Percentiles rank a stretch among this genome's conserved stretches.
Evolutionary conservation across 1,284 basidiomycete genomes (phyloP).

Genomic region (Termitomyces sp.): DNA sequence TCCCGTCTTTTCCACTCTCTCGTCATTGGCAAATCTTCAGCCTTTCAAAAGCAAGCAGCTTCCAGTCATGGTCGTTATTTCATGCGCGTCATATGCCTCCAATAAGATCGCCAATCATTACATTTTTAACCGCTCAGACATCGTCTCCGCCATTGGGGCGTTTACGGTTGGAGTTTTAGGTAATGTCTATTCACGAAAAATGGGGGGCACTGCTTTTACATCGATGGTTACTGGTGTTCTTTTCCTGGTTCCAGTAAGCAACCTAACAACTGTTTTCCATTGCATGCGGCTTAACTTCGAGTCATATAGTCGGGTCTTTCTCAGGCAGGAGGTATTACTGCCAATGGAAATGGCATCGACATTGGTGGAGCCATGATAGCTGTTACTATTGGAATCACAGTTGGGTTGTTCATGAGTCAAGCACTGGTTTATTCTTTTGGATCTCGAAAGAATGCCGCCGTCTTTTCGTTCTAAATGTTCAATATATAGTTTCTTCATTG

Average conservation of each 20-base stretch:
- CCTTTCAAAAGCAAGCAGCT: conserved; percentile 68
- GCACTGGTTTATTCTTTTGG: conserved; percentile 85
- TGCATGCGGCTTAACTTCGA: conserved; percentile 6
- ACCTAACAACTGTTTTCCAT: not conserved
- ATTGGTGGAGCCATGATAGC: conserved; percentile 83
- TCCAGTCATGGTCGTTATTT: conserved; percentile 82
- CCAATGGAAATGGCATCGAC: conserved; percentile 64
- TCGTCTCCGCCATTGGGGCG: conserved; percentile 83
- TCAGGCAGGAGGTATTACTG: conserved; percentile 77
- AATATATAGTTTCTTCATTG: not conserved
- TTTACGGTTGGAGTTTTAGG: conserved; percentile 81
- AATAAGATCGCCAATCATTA: conserved; percentile 80
- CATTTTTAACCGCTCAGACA: conserved; percentile 81
- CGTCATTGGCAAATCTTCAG: conserved; percentile 75
- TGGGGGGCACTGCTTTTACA: conserved; percentile 87
- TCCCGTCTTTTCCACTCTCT: conserved; percentile 72
- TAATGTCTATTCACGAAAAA: conserved; percentile 78
- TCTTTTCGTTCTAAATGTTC: conserved; percentile 65
- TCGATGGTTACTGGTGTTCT: conserved; percentile 86
- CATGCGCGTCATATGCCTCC: conserved; percentile 71
- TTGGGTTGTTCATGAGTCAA: conserved; percentile 86
- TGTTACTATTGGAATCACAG: conserved; percentile 86
- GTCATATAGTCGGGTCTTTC: conserved; percentile 73
- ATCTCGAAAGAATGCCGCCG: conserved; percentile 73
- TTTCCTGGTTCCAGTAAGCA: conserved; percentile 75